Conservation (phyloP, 2,329 filamentous ascomycete genomes). For the Diaporthe humulicola region DNA sequence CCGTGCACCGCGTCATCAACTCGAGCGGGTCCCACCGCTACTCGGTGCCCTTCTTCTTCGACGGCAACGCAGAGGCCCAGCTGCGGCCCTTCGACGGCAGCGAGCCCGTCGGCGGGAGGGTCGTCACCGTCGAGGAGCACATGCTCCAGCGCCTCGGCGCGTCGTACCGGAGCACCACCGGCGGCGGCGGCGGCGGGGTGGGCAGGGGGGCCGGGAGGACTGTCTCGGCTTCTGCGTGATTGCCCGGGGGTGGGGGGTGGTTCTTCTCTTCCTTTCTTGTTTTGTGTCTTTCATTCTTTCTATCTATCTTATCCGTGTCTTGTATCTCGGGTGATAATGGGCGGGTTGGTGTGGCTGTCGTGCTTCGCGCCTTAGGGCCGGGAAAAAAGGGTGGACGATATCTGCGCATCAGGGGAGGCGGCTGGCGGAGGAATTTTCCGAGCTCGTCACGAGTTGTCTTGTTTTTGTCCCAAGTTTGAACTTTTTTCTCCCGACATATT, state of each 20-base stretch:
- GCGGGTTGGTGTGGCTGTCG: conserved; percentile 1
- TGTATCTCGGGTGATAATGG: neutral
- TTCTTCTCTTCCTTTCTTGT: neutral
- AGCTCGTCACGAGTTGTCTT: neutral
- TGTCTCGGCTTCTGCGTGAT: conserved; percentile 31
- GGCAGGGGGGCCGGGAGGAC: conserved; percentile 1
- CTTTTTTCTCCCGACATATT: conserved; percentile 9
- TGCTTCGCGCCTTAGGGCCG: neutral
- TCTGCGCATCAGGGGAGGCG: neutral
- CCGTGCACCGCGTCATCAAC: conserved; percentile 69
- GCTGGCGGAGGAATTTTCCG: neutral
- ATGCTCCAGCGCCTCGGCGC: conserved; percentile 50
- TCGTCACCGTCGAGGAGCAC: conserved; percentile 49
- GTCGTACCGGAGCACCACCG: conserved; percentile 47
- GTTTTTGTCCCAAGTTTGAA: neutral
- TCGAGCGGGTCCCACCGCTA: conserved; percentile 63
- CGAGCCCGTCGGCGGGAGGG: conserved; percentile 42
- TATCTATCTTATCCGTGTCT: neutral
- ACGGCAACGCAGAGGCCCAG: conserved; percentile 62
- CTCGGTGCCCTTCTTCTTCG: conserved; percentile 69
- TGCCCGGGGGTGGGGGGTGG: neutral
- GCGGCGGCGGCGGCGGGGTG: neutral
- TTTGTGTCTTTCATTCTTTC: neutral
- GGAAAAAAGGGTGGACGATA: neutral
- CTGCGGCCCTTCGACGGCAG: conserved; percentile 50